A percentile compares a stretch with the other conserved stretches of the same genome.
Evolutionary conservation across 805 yeast genomes (phyloP).

Genomic region (Hanseniaspora taiwanica): DNA sequence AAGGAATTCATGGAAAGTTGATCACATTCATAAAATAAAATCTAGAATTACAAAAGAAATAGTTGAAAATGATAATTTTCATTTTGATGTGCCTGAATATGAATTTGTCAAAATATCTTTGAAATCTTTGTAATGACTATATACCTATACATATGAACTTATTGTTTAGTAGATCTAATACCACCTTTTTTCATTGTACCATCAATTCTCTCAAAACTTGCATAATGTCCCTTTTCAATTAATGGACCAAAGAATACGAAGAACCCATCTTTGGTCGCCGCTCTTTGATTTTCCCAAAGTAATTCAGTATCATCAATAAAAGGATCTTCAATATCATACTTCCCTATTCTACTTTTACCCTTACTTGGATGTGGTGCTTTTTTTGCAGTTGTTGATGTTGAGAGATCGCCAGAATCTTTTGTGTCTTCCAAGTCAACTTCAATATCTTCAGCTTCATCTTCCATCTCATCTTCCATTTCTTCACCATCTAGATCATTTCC

Average conservation of each 20-base stretch:
- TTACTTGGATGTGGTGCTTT: slow-evolving; percentile 10
- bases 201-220: slow-evolving; percentile 33
- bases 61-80: background rate
- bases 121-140: slow-evolving; percentile 20
- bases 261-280: slow-evolving; percentile 87
- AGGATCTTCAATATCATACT: slow-evolving; percentile 86
- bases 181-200: slow-evolving; percentile 30
- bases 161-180: slow-evolving; percentile 14
- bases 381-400: background rate
- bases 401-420: too few relatives aligned
- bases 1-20: background rate
- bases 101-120: background rate
- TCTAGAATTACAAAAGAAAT: background rate
- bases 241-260: slow-evolving; percentile 91
- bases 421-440: background rate
- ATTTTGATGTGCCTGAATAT: background rate
- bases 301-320: slow-evolving; percentile 92
- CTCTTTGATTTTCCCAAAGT: slow-evolving; percentile 72
- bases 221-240: slow-evolving; percentile 43
- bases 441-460: background rate
- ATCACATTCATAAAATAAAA: background rate
- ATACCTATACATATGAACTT: background rate
- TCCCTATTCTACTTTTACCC: slow-evolving; percentile 68
- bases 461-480: background rate
- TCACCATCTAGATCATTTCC: background rate